Base-by-base conservation (phyloP, 2,329 filamentous ascomycete species). In the Trichothecium sympodiale region DNA sequence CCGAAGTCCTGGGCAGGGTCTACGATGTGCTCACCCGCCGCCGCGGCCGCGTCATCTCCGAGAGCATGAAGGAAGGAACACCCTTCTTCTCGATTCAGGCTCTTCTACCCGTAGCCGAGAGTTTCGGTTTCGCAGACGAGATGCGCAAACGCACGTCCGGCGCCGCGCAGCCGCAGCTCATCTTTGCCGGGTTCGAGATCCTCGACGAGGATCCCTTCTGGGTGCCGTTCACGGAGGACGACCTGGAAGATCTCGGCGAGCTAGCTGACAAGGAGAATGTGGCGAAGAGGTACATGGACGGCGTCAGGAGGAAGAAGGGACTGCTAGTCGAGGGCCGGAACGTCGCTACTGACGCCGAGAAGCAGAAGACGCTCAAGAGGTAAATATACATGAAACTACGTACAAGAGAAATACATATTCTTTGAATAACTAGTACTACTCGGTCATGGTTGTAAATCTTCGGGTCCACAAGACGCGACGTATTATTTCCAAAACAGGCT, bases 171-270 rank as follows among this genome's bases (percentile, higher is more conserved):
- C 91, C 91, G 34, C 91, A 96, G 66, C 70, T 98, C 27, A 81
- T 94, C 41, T 98, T 96, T 54, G 76, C 84, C 7, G 91, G 91
- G 1, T 98, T 88, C 53, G 86, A 95, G 58, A 74, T 94, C 47
- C 67, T 96, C 3, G 87, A 96, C 55, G 82, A 95, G 60, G 91
- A 98, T 64, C 91, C 91, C 0, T 94, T 93, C 64, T 98, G 91
- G 91, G 87, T 94, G 32, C 91, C 91, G 2, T 87, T 86, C 45
- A 96, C 89, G 0, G 91, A 96, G 54, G 91, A 96, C 55, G 86
- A 98, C 52, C 61, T 98, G 35, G 91, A 98, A 67, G 91, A 98
- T 65, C 62, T 98, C 41, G 91, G 91, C 17, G 89, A 96, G 66
- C 65, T 89, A 54, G 91, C 85, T 4, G 91, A 98, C 61, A 75